Percentiles rank a stretch among this genome's conserved stretches.
phyloP scores from a whole-genome alignment of 192 early-diverging fungal species.

The Backusella tuberculispora region DNA sequence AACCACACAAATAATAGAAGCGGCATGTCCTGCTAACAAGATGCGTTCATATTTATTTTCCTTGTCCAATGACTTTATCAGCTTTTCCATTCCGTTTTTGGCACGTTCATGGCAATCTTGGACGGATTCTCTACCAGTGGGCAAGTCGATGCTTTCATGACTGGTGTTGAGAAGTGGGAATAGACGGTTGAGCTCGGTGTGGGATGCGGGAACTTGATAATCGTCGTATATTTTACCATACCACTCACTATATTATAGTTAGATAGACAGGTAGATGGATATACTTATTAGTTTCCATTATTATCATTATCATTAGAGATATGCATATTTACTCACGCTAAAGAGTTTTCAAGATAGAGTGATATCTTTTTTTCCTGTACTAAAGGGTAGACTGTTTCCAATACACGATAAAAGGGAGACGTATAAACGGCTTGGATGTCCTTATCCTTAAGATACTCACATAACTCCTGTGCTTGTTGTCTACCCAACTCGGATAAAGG shows the following conservation, averaged over 20 bases:
- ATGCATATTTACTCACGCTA: slow-evolving; percentile 26
- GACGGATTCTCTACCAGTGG: slow-evolving; percentile 26
- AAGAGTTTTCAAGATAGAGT: slow-evolving; percentile 26
- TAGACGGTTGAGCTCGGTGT: slow-evolving; percentile 10
- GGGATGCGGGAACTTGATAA: slow-evolving; percentile 19
- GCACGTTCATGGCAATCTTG: slow-evolving; percentile 24
- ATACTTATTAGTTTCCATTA: not conserved
- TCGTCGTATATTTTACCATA: slow-evolving; percentile 12
- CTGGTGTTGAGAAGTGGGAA: slow-evolving; percentile 21
- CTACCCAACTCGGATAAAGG: slow-evolving; percentile 20
- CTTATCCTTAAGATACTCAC: slow-evolving; percentile 25
- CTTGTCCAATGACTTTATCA: slow-evolving; percentile 20
- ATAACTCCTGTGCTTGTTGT: slow-evolving; percentile 34
- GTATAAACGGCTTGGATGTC: slow-evolving; percentile 31
- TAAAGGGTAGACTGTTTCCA: slow-evolving; percentile 28
- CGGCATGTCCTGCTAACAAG: slow-evolving; percentile 35
- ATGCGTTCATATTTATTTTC: slow-evolving; percentile 1
- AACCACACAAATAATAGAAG: slow-evolving; percentile 28
- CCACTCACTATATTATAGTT: slow-evolving; percentile 29
- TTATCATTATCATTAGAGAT: not conserved
- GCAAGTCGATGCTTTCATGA: slow-evolving; percentile 26
- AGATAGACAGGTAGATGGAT: too few relatives aligned
- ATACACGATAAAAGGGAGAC: slow-evolving; percentile 41
- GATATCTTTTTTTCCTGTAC: slow-evolving; percentile 11
- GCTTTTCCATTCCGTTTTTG: slow-evolving; percentile 14